Evolutionary conservation across 257 asterid species (phyloP).

Genomic region (Lavandula angustifolia): DNA sequence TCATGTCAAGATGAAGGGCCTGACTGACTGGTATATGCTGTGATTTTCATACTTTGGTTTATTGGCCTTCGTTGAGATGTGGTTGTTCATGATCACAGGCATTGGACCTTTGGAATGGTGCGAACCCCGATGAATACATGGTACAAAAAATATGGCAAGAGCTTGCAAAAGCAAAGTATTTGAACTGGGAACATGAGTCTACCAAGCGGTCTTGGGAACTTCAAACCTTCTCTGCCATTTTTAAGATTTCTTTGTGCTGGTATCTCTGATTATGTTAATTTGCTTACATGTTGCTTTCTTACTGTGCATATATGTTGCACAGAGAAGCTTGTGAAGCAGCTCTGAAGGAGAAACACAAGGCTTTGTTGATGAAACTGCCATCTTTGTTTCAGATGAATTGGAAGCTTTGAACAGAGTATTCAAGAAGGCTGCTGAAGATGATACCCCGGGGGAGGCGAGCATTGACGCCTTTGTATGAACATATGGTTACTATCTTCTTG

Average conservation of each 20-base stretch:
- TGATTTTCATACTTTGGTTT: slow-evolving; percentile 14
- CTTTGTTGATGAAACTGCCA: slow-evolving; percentile 47
- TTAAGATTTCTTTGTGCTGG: background rate
- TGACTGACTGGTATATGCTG: background rate
- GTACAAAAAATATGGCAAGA: slow-evolving; percentile 93
- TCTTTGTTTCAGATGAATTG: slow-evolving; percentile 42
- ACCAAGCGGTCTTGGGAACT: slow-evolving; percentile 72
- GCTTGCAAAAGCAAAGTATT: slow-evolving; percentile 84
- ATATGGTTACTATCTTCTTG: slow-evolving; percentile 12
- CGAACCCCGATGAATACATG: slow-evolving; percentile 68
- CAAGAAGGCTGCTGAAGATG: slow-evolving; percentile 63
- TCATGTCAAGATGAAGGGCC: slow-evolving; percentile 20
- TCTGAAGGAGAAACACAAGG: slow-evolving; percentile 70
- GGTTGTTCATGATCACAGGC: slow-evolving; percentile 50
- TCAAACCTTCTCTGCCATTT: slow-evolving; percentile 33
- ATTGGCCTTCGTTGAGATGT: slow-evolving; percentile 13
- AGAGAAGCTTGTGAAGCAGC: slow-evolving; percentile 79
- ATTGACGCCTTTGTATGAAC: slow-evolving; percentile 8
- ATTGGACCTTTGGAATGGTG: slow-evolving; percentile 75
- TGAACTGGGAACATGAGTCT: slow-evolving; percentile 76
- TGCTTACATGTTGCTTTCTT: slow-evolving; percentile 16
- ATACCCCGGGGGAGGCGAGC: slow-evolving; percentile 66
- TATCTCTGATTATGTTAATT: background rate
- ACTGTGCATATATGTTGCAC: slow-evolving; percentile 30
- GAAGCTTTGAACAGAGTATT: slow-evolving; percentile 59